These are phyloP conservation scores for Shiraia bambusicola DNA, from an alignment of 2,329 filamentous ascomycete species.

Conservation along the genomic window DNA sequence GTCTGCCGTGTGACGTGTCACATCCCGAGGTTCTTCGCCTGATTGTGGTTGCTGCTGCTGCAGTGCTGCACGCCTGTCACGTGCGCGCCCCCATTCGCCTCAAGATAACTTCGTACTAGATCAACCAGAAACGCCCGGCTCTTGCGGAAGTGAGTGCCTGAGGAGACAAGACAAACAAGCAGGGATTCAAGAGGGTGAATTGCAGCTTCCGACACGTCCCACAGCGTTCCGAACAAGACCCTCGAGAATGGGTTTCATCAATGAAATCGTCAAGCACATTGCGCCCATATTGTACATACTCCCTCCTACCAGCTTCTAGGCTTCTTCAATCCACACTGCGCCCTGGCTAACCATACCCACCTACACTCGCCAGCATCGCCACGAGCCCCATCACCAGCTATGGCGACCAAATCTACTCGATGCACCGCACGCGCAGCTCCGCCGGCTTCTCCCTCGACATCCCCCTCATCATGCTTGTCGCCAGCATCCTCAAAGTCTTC, in stretches of 20 bases:
- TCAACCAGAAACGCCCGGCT: neutral
- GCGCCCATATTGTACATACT: conserved; percentile 43
- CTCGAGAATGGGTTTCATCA: conserved; percentile 46
- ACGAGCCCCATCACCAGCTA: conserved; percentile 66
- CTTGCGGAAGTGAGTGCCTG: neutral
- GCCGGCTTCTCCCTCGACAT: conserved; percentile 68
- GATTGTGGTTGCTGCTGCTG: neutral
- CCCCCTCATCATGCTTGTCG: conserved; percentile 66
- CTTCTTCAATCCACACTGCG: no score
- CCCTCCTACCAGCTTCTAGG: neutral
- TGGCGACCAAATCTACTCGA: conserved; percentile 66
- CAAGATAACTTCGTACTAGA: neutral
- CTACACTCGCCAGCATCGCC: conserved; percentile 55
- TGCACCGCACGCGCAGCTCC: conserved; percentile 60
- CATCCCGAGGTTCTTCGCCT: no score
- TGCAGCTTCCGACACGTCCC: conserved; percentile 4
- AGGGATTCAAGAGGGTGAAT: no score
- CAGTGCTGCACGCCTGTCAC: no score
- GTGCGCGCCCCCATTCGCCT: neutral
- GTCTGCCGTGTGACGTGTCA: neutral
- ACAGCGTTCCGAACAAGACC: conserved; percentile 3
- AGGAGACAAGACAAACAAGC: no score
- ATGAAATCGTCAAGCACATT: conserved; percentile 37
- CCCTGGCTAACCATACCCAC: conserved; percentile 5
- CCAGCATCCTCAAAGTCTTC: conserved; percentile 65